Base-by-base conservation (phyloP, 768 basidiomycete genomes). In the Pisolithus microcarpus region DNA sequence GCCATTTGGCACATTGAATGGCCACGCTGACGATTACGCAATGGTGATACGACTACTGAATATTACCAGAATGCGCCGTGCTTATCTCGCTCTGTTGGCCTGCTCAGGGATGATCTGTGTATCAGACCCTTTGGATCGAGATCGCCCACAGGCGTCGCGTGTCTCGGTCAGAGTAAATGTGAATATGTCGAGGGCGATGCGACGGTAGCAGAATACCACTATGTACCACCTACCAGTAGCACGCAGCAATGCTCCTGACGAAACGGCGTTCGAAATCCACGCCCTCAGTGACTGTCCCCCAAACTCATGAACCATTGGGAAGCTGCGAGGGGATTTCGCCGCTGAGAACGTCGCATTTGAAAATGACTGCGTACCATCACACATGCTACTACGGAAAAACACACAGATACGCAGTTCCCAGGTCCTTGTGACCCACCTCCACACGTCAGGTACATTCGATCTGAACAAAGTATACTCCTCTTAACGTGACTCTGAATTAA, bases 301-400 rank as follows among this genome's bases (percentile, higher is more conserved):
- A 28, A 23, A 43, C 43, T 6, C 15, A 19, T 23, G 43, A 44
- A 44, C 5, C 43, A 19, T 15, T 44, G 7, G 42, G 42, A 43
- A 43, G 42, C 23, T 43, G 23, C 23, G 19, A 15, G 26, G 34
- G 34, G 28, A 26, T 26, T 44, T 44, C 43, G 24, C 21, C 43
- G 43, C 43, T n/a, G 43, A 44, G 43, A 44, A 44, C n/a, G 28
- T 44, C 43, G 43, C 43, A 44, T 44, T 44, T 44, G 24, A 44
- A 44, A 44, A 44, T 44, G 43, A n/a, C 16, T 19, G 21, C 4
- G 4, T 26, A 40, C 43, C 28, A 18, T 26, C 15, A n/a, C 23
- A 16, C 26, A 44, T n/a, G 23, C 26, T 44, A 28, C 43, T 26
- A 26, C 43, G 24, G 28, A 44, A 26, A 26, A 26, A 44, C 43